A percentile compares a stretch with the other conserved stretches of the same genome.
phyloP scores from a whole-genome alignment of 768 basidiomycete genomes.

The Cubamyces lactineus region DNA sequence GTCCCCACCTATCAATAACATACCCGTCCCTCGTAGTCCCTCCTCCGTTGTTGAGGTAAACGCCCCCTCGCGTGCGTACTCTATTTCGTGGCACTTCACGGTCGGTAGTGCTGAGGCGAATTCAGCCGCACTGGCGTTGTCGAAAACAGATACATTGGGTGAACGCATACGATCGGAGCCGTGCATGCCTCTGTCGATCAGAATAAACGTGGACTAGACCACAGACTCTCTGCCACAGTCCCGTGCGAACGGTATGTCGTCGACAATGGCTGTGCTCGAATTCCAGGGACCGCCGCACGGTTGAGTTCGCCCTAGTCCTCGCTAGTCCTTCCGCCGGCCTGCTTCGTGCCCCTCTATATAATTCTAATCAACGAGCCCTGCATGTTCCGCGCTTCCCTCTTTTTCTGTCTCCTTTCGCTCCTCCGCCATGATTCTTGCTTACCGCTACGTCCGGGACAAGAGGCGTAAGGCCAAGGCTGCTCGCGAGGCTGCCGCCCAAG shows the following conservation, averaged over 20 bases:
- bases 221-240: too few relatives aligned
- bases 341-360: not conserved
- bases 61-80: not conserved
- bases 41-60: not conserved
- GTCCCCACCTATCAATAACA: too few relatives aligned
- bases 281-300: not conserved
- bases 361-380: too few relatives aligned
- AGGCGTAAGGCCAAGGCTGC: slow-evolving; percentile 14
- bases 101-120: not conserved
- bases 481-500: slow-evolving; percentile 4
- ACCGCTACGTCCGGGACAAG: slow-evolving; percentile 20
- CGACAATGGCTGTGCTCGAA: slow-evolving; percentile 1
- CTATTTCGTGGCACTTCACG: not conserved
- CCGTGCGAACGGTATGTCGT: not conserved
- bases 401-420: not conserved
- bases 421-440: slow-evolving; percentile 12
- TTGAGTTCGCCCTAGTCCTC: not conserved
- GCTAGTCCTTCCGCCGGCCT: not conserved
- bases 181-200: not conserved
- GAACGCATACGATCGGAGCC: not conserved
- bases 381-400: not conserved
- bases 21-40: not conserved
- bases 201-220: not conserved
- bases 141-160: not conserved
- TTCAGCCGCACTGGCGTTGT: not conserved